These are phyloP conservation scores for Phyllosticta citribraziliensis DNA, from an alignment of 2,329 filamentous ascomycete species.

Conservation along the genomic window DNA sequence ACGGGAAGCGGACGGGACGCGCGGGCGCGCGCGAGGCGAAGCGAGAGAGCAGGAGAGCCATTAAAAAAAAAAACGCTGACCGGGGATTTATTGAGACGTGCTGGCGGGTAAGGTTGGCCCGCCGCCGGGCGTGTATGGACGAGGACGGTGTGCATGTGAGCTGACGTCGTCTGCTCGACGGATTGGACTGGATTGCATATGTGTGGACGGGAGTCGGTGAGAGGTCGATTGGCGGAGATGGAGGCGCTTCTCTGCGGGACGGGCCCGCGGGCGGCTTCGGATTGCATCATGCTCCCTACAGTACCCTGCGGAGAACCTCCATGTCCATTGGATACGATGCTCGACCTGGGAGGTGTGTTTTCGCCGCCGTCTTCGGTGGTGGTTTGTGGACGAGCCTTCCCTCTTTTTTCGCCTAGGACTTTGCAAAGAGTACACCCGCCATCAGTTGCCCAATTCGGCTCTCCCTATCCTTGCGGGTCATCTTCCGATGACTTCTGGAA, in stretches of 20 bases:
- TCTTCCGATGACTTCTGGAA: too few species aligned
- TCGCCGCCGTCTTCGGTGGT: too few species aligned
- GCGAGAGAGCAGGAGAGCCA: background rate
- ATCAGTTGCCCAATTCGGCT: too few species aligned
- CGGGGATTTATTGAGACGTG: background rate
- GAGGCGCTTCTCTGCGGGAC: background rate
- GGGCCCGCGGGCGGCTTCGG: background rate
- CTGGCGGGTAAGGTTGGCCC: background rate
- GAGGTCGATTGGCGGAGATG: background rate
- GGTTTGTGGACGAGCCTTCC: too few species aligned
- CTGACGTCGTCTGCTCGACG: background rate
- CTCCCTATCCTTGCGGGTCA: too few species aligned
- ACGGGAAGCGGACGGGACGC: background rate
- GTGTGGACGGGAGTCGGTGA: background rate
- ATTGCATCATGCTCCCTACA: background rate
- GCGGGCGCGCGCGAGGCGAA: background rate
- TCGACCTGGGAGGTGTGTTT: too few species aligned
- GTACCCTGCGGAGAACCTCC: too few species aligned
- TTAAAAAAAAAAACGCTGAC: background rate
- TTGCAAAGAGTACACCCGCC: too few species aligned
- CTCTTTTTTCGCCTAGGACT: too few species aligned
- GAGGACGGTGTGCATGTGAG: background rate
- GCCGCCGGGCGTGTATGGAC: too few species aligned
- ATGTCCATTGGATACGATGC: too few species aligned
- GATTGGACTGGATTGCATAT: background rate